Conservation (phyloP, 768 basidiomycete genomes). For the Amanita inopinata region DNA sequence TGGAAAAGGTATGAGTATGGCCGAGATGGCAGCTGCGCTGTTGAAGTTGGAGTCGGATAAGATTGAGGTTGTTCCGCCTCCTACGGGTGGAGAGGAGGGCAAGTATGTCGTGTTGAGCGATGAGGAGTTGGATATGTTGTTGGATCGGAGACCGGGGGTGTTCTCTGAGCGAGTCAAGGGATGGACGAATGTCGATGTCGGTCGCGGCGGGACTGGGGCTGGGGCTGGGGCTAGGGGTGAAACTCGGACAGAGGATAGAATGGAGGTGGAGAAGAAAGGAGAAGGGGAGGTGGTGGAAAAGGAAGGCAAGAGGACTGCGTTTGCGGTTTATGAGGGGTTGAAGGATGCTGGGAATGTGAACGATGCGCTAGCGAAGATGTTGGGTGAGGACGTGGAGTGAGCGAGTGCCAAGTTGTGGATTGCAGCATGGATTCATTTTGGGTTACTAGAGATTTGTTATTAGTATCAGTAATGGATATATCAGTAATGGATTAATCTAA, state of each 20-base stretch:
- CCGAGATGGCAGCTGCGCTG: constrained; percentile 72
- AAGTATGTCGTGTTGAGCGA: constrained; percentile 73
- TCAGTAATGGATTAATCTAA: too few relatives aligned
- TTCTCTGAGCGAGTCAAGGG: constrained; percentile 63
- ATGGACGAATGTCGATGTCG: constrained; percentile 50
- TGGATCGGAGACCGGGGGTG: constrained; percentile 72
- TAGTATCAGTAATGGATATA: too few relatives aligned
- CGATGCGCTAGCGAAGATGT: constrained; percentile 60
- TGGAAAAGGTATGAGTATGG: constrained; percentile 47
- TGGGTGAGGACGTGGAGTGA: constrained; percentile 37
- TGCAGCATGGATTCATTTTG: neutral
- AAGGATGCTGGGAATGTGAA: constrained; percentile 41
- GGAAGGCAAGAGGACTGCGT: constrained; percentile 40
- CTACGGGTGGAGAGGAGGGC: constrained; percentile 47
- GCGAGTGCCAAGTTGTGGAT: neutral
- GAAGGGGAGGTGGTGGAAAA: constrained; percentile 10
- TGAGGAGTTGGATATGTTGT: constrained; percentile 65
- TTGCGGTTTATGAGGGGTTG: constrained; percentile 71
- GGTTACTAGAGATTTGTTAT: too few relatives aligned
- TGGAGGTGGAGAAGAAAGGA: constrained; percentile 9
- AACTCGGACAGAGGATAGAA: constrained; percentile 13
- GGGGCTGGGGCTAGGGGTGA: constrained; percentile 9
- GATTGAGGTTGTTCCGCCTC: constrained; percentile 66
- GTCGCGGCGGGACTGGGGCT: constrained; percentile 10
- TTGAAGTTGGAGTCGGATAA: constrained; percentile 81